phyloP scores from a whole-genome alignment of 352 stramenopile genomes.

The Pythium apleroticum region DNA sequence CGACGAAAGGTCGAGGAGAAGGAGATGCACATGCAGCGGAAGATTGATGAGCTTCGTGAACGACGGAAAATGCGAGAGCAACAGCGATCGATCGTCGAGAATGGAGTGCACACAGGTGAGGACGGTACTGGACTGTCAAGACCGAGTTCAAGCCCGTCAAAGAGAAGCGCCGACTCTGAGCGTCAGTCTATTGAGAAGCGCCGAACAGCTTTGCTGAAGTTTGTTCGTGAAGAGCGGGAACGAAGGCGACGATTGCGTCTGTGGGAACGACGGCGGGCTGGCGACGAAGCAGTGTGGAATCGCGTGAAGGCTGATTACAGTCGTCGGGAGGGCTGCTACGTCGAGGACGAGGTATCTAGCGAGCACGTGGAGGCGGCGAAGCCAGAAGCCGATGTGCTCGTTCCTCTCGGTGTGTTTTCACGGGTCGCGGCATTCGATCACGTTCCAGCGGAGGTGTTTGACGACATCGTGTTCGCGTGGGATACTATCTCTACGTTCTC shows the following conservation, averaged over 20 bases:
- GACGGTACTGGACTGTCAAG: conserved; percentile 1
- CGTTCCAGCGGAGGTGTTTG: conserved; percentile 42
- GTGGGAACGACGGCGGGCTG: conserved; percentile 48
- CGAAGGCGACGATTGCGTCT: conserved; percentile 52
- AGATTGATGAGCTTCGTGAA: conserved; percentile 67
- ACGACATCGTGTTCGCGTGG: conserved; percentile 74
- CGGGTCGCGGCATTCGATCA: conserved; percentile 37
- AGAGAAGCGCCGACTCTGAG: conserved; percentile 14
- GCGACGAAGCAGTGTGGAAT: conserved; percentile 56
- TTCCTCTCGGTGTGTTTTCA: conserved; percentile 39
- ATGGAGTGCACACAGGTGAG: conserved; percentile 46
- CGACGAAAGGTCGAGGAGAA: conserved; percentile 71
- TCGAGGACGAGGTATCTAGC: not conserved
- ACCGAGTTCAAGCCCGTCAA: conserved; percentile 15
- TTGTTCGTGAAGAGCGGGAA: conserved; percentile 69
- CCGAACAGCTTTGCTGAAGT: conserved; percentile 58
- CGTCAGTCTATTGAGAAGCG: conserved; percentile 45
- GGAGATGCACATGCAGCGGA: conserved; percentile 68
- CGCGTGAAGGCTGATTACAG: conserved; percentile 50
- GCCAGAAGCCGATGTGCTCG: conserved; percentile 3
- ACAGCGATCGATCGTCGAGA: conserved; percentile 70
- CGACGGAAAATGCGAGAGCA: conserved; percentile 68
- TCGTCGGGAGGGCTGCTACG: conserved; percentile 4
- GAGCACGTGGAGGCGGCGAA: not conserved
- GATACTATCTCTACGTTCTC: conserved; percentile 77